Percentiles rank a stretch among this genome's conserved stretches.
Evolutionary conservation across 208 protist genomes (phyloP).

Genomic region (Trypanosoma brucei): DNA sequence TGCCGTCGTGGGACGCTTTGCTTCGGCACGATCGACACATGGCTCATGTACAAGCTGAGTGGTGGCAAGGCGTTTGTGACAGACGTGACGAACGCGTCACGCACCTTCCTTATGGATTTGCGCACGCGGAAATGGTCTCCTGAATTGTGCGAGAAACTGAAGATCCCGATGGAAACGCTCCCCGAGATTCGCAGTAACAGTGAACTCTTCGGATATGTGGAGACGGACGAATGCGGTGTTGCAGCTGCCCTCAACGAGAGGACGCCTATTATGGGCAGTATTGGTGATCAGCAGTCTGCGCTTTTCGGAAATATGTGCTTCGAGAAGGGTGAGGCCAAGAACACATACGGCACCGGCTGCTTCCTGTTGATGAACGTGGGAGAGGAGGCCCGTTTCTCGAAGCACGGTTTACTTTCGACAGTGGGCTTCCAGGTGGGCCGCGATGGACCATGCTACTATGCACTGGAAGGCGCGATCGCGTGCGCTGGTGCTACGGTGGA

Average conservation of each 20-base stretch:
- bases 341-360: slow-evolving; percentile 98
- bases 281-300: slow-evolving; percentile 98
- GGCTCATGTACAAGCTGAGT: slow-evolving; percentile 96
- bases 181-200: slow-evolving; percentile 91
- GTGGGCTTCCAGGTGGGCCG: slow-evolving; percentile 91
- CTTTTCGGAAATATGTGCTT: slow-evolving; percentile 95
- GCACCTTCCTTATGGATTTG: slow-evolving; percentile 98
- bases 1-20: slow-evolving; percentile 54
- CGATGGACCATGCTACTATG: slow-evolving; percentile 44
- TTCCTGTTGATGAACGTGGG: slow-evolving; percentile 98
- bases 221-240: slow-evolving; percentile 31
- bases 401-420: slow-evolving; percentile 94
- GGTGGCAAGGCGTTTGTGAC: slow-evolving; percentile 84
- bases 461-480: slow-evolving; percentile 91
- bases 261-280: slow-evolving; percentile 74
- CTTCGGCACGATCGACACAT: slow-evolving; percentile 97
- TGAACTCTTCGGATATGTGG: slow-evolving; percentile 51
- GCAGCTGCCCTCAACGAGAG: slow-evolving; percentile 23
- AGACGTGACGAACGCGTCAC: slow-evolving; percentile 96
- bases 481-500: slow-evolving; percentile 87
- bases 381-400: slow-evolving; percentile 63
- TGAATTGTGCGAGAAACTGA: slow-evolving; percentile 66
- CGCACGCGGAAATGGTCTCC: slow-evolving; percentile 92
- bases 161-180: slow-evolving; percentile 83
- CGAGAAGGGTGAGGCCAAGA: slow-evolving; percentile 90